Base-by-base conservation (phyloP, 176 grass and related monocot genomes). In the Thalia dealbata region DNA sequence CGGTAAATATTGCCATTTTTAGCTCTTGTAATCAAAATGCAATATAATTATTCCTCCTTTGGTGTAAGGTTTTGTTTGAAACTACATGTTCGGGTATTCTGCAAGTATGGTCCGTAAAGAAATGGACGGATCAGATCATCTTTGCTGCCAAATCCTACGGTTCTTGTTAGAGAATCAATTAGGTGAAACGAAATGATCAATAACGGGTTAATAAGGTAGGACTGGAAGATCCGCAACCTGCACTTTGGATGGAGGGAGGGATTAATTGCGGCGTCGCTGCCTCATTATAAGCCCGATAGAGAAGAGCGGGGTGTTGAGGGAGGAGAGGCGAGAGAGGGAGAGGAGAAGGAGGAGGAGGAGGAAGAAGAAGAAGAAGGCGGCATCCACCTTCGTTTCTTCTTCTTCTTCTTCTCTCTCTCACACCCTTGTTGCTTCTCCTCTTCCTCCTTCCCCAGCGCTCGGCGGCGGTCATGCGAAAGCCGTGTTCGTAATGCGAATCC, bases 351-450 rank as follows among this genome's bases (percentile, higher is more conserved):
- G 21, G 54, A 56, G 54, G 21, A 38, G 32, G 4, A 38, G 32
- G 32, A 38, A 56, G 54, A 56, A 7, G 21, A 9, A 56, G 54
- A 8, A n/a, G 21, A 56, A 19, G 21, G 18, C 45, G 11, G 45
- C 11, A 8, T 0, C 21, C 3, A n/a, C 54, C 21, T 16, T 58
- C 54, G 18, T 1, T 58, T 58, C 54, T 58, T 48, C 45, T n/a
- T n/a, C n/a, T n/a, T n/a, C n/a, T n/a, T n/a, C n/a, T n/a, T n/a
- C 54, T 58, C 54, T 58, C 54, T 58, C 54, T 58, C 54, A 58
- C 54, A 19, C 54, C 54, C 1, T 58, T 58, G 54, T 8, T 10
- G 16, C 54, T 23, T 58, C 15, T 58, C 54, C 7, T 23, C 54
- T n/a, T 58, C 54, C 54, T 58, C 4, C 54, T 19, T n/a, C 9